A percentile compares a stretch with the other conserved stretches of the same genome.
phyloP scores from a whole-genome alignment of 495 filamentous ascomycete genomes.

The Penicillium chermesinum region DNA sequence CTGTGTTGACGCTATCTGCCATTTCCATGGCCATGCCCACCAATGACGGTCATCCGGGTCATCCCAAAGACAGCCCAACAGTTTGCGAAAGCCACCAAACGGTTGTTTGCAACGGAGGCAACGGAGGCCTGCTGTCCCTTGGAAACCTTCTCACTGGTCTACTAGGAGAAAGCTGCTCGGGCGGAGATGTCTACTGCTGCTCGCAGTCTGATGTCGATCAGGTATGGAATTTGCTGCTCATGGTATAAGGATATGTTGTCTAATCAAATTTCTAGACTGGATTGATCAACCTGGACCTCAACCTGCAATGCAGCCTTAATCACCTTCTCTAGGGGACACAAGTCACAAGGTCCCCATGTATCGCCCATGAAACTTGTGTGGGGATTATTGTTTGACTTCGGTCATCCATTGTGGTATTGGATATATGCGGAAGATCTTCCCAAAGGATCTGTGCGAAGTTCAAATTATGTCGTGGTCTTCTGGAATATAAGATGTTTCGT shows the following conservation, averaged over 20 bases:
- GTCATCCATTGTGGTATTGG: too few relatives aligned
- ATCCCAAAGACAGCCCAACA: too few relatives aligned
- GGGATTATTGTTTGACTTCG: too few relatives aligned
- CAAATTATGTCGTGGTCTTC: too few relatives aligned
- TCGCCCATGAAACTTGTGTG: too few relatives aligned
- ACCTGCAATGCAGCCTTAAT: slow-evolving; percentile 9
- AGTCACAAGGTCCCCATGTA: too few relatives aligned
- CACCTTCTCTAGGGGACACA: slow-evolving; percentile 5
- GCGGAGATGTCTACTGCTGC: slow-evolving; percentile 10
- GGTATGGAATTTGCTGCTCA: slow-evolving; percentile 1
- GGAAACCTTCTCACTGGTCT: slow-evolving; percentile 6
- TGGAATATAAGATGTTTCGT: too few relatives aligned
- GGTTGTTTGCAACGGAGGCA: slow-evolving; percentile 3
- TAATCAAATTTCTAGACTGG: not conserved
- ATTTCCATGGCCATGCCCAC: too few relatives aligned
- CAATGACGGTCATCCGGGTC: too few relatives aligned
- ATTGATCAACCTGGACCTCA: slow-evolving; percentile 10
- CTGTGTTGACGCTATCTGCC: too few relatives aligned
- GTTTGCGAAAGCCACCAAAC: slow-evolving; percentile 5
- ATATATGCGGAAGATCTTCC: too few relatives aligned
- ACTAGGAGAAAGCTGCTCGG: slow-evolving; percentile 7
- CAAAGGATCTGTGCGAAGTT: too few relatives aligned
- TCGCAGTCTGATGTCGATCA: slow-evolving; percentile 3
- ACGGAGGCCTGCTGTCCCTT: slow-evolving; percentile 7
- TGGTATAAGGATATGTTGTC: not conserved